Evolutionary conservation across 2,329 filamentous ascomycete genomes (phyloP), one percentile per base, ranked within the genome.

Genomic region (Neodidymelliopsis sp.): DNA sequence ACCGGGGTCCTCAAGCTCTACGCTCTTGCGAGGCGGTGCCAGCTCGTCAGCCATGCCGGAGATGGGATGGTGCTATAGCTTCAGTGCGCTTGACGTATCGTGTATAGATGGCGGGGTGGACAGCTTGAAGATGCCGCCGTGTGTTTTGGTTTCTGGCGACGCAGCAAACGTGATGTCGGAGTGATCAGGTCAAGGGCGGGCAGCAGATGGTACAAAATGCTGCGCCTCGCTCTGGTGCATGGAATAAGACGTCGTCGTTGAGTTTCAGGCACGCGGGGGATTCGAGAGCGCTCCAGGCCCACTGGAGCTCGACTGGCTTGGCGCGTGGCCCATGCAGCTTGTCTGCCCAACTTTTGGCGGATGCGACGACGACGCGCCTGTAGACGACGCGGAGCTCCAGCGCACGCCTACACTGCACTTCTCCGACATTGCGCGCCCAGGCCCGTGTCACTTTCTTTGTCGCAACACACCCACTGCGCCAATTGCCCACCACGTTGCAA

Each of bases 1-100:
- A 60, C 82, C 82, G 20, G 81, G 68, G 59, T 84, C 82, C 62
- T 83, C 75, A 34, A 81, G 67, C 70, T 82, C 81, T 19, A 78
- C 75, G 58, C 79, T 81, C 69, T 81, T 81, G 56, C 75, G 74
- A 40, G 82, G 81, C 53, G 80, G 80, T 61, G 81, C 74, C 56
- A 84, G 74, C 53, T 73, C 70, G 64, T 77, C 62, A 40, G 62
- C 47, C 73, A 75, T 75, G 65, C 60, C 54, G 45, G 19, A 20
- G 20, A 19, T 4, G 20, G 10, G 20, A 19, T 4, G 20, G 10
- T n/a, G 15, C 20, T 20, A 11, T 15, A 9, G 11, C 8, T 31
- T 15, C 2, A 15, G 3, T 29, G 13, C 31, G 35, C 15, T 39
- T 20, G 30, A 33, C 22, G 42, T 24, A 25, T 53, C n/a, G n/a